phyloP scores from a whole-genome alignment of 2,329 filamentous ascomycete species.

The Aspergillus uvarum region DNA sequence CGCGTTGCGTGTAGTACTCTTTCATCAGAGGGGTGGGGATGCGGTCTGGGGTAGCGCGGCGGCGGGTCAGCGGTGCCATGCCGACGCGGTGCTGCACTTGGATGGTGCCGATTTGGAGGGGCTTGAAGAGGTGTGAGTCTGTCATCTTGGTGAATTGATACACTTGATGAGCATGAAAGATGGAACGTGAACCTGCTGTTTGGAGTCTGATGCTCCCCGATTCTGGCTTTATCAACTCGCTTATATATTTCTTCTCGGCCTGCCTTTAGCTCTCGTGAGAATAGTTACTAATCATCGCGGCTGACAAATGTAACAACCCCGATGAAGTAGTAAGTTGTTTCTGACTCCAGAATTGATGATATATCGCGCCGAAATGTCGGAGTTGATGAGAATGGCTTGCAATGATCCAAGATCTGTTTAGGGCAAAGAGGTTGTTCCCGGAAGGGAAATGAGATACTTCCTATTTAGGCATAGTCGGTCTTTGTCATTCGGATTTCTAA shows the following conservation, averaged over 20 bases:
- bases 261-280: no score
- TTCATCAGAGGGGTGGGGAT: slow-evolving; percentile 39
- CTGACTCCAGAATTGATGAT: no score
- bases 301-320: no score
- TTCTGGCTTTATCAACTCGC: no score
- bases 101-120: slow-evolving; percentile 40
- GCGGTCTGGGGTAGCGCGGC: slow-evolving; percentile 48
- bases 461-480: background rate
- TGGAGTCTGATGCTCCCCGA: no score
- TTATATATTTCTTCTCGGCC: no score
- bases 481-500: background rate
- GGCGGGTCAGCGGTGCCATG: slow-evolving; percentile 56
- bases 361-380: no score
- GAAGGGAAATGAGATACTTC: slow-evolving; percentile 7
- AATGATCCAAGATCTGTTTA: background rate
- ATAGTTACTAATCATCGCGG: no score
- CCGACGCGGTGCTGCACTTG: slow-evolving; percentile 46
- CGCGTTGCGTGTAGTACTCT: slow-evolving; percentile 1
- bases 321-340: no score
- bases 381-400: no score
- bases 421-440: background rate
- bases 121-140: slow-evolving; percentile 12
- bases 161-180: no score
- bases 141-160: background rate
- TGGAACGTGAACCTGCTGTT: no score